Base-by-base conservation (phyloP, 371 early-diverging fungal species). In the Mucor mucedo region DNA sequence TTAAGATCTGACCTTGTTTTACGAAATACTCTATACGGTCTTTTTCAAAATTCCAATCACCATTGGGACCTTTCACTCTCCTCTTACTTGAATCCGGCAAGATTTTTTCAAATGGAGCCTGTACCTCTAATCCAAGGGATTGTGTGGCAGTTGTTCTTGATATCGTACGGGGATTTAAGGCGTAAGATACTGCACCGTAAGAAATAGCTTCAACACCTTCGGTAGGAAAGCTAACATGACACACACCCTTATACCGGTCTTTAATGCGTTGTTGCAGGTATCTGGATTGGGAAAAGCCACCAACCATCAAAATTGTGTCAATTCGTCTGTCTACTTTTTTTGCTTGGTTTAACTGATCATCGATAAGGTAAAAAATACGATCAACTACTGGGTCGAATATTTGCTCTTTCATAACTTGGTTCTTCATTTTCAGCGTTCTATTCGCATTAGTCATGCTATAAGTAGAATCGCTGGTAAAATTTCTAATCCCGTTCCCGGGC, bases 171-270 rank as follows among this genome's bases (percentile, higher is more conserved):
- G 75, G 73, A 1, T 75, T 63, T 49, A 78, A 21, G 39, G 74
- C 79, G 56, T 75, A 78, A 35, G 76, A 76, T 9, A 71, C 71
- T 0, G 71, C 71, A 30, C 71, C 71, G 6, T 65, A 56, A 27
- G 61, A 69, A 38, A 72, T 66, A 38, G 73, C 73, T 21, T 62
- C 58, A 16, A 65, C 69, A 7, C 73, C 73, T 40, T 70, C 40
- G 7, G 66, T 62, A 5, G 73, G 73, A 11, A 66, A 55, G 29
- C 61, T 53, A 39, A 66, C 72, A 52, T 67, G 65, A 14, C 70
- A 72, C 4, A 27, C 7, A 9, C 6, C 6, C 2, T 47, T 27
- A 47, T 47, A 47, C n/a, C 21, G 7, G 0, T 66, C 68, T 2
- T 67, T 66, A 11, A 59, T 14, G 16, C 49, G 5, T 0, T 32